Evolutionary conservation across 176 grass and related monocot species (phyloP), one percentile per base, ranked within the genome.

Genomic region (Musa troglodytarum): DNA sequence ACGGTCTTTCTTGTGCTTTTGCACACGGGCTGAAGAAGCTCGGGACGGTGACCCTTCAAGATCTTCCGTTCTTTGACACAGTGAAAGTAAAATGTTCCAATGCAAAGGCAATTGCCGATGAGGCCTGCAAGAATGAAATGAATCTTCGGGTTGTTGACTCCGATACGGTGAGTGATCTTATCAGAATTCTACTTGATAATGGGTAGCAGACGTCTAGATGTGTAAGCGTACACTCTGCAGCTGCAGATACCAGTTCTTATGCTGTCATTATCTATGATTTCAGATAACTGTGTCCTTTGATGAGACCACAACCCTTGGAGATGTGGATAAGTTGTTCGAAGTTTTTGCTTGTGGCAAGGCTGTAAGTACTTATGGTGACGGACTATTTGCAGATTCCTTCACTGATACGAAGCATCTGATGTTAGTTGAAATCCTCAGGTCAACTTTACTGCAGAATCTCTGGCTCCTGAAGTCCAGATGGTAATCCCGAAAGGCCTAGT

Each of bases 301-400:
- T 83, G 96, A 99, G 80, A 99, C 96, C 23, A 85, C 86, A 55
- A 92, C 86, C 17, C 53, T 99, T 61, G 96, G 92, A 80, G 96
- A 95, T 89, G 96, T 99, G 65, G 91, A 99, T 78, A 94, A 86
- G 68, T 82, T 99, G 72, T 92, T 94, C 79, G 89, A 99, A 64
- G 95, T 94, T 74, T 99, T 99, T 78, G 82, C 87, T 82, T 85
- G 85, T 25, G 95, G 91, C 56, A 99, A 99, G 71, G 63, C 90
- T 77, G 95, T 99, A 81, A 91, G 95, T 86, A 82, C 34, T 10
- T 63, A 54, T 24, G 24, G 71, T 81, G 49, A 74, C 65, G 75
- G 49, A 62, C 50, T 65, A 11, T 58, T 65, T 53, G 49, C 20
- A 49, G 15, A 69, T 69, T 26, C 29, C 52, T 1, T 83, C 56